A percentile compares a stretch with the other conserved stretches of the same genome.
These are phyloP conservation scores for Neonectria ditissima DNA, from an alignment of 2,329 filamentous ascomycete genomes.

Conservation along the genomic window DNA sequence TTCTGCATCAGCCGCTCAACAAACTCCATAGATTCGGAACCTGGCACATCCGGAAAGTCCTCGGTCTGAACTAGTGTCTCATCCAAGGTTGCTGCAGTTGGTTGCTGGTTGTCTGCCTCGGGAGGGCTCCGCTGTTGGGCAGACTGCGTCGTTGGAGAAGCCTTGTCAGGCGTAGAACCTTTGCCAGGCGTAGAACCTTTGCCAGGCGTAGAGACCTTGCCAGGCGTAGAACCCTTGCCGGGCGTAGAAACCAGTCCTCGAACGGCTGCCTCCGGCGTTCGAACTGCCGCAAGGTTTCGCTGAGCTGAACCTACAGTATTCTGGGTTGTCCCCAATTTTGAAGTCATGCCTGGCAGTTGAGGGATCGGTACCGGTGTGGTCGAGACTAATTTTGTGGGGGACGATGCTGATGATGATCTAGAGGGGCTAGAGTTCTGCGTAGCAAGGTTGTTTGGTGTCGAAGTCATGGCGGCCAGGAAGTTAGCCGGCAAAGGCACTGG, in stretches of 20 bases:
- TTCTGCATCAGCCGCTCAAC: constrained; percentile 66
- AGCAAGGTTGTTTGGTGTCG: constrained; percentile 39
- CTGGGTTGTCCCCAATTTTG: neutral
- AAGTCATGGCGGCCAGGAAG: constrained; percentile 56
- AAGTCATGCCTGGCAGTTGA: constrained; percentile 35
- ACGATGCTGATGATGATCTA: too few species aligned
- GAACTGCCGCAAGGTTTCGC: neutral
- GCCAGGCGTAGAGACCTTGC: neutral
- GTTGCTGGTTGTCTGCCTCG: neutral
- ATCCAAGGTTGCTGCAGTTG: neutral
- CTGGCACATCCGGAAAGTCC: constrained; percentile 57
- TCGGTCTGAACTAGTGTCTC: constrained; percentile 35
- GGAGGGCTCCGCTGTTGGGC: neutral
- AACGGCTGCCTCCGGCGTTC: neutral
- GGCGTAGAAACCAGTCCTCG: neutral
- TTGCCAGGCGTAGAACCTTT: neutral
- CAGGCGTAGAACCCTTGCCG: neutral
- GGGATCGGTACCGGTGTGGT: constrained; percentile 51
- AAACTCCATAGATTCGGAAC: constrained; percentile 59
- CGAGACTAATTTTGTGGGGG: constrained; percentile 32
- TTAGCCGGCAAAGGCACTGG: constrained; percentile 59
- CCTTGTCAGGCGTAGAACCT: neutral
- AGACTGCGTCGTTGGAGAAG: neutral
- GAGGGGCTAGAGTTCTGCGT: too few species aligned
- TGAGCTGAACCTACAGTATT: neutral